Conservation (phyloP, 768 basidiomycete species). For the Lenzites betulinus region DNA sequence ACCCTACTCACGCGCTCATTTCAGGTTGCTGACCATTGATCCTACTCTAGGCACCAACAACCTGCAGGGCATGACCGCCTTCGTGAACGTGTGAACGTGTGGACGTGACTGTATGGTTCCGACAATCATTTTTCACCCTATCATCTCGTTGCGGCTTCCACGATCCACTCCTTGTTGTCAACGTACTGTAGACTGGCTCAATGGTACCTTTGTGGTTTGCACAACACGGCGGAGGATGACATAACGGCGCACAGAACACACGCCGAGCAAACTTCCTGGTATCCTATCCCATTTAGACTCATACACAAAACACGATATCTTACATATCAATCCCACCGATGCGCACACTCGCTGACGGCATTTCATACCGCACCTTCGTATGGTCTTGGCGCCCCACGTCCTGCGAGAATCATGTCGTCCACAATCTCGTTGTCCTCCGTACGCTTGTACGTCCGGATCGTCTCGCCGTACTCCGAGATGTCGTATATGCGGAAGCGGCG, state of each 20-base stretch:
- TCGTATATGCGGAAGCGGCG: slow-evolving; percentile 89
- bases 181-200: neutral
- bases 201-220: neutral
- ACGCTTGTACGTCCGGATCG: slow-evolving; percentile 84
- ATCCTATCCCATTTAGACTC: too few species aligned
- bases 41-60: neutral
- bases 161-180: neutral
- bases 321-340: neutral
- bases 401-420: slow-evolving; percentile 64
- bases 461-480: slow-evolving; percentile 89
- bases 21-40: neutral
- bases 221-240: neutral
- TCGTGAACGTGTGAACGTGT: neutral
- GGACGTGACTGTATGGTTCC: neutral
- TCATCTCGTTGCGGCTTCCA: neutral
- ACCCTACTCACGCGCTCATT: neutral
- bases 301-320: neutral
- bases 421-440: slow-evolving; percentile 70
- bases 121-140: neutral
- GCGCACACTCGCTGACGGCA: neutral
- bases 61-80: neutral
- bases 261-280: too few species aligned
- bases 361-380: slow-evolving; percentile 14
- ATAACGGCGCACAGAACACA: neutral
- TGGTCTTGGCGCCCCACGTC: slow-evolving; percentile 39